phyloP scores from a whole-genome alignment of 176 grass and related monocot genomes.

The Triticum monococcum region DNA sequence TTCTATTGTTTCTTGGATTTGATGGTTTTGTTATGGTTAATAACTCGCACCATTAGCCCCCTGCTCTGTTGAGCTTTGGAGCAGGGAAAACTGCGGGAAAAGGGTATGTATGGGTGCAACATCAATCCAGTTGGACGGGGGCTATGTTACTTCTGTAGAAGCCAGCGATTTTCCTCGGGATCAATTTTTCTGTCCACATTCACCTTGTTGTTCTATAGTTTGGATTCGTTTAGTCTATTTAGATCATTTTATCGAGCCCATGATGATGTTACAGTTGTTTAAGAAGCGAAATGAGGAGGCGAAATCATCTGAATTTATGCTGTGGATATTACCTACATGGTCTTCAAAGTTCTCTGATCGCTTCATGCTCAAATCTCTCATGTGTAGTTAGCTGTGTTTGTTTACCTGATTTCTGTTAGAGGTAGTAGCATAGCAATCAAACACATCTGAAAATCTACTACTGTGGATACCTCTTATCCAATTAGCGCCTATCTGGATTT shows the following conservation, averaged over 20 bases:
- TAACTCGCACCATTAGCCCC: slow-evolving; percentile 60
- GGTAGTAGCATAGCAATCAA: no score
- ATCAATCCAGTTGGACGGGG: slow-evolving; percentile 40
- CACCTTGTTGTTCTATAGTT: background rate
- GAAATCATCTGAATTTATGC: slow-evolving; percentile 21
- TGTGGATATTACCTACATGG: slow-evolving; percentile 35
- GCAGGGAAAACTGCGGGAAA: slow-evolving; percentile 51
- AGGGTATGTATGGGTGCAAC: slow-evolving; percentile 50
- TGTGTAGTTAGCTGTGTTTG: background rate
- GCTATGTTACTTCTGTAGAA: slow-evolving; percentile 32
- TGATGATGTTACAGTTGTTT: background rate
- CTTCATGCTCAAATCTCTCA: background rate
- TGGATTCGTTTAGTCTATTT: background rate
- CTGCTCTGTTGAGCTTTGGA: slow-evolving; percentile 32
- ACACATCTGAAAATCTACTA: background rate
- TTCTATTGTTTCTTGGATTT: background rate
- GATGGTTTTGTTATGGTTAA: background rate
- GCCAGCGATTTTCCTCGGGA: slow-evolving; percentile 14
- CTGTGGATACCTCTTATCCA: slow-evolving; percentile 12
- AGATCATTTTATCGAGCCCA: background rate
- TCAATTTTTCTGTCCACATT: slow-evolving; percentile 47
- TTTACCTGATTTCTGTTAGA: no score
- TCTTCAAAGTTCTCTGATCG: slow-evolving; percentile 75
- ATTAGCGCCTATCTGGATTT: background rate
- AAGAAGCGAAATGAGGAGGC: slow-evolving; percentile 43